These are phyloP conservation scores for Leishmania guyanensis DNA, from an alignment of 208 protist species.

Conservation along the genomic window DNA sequence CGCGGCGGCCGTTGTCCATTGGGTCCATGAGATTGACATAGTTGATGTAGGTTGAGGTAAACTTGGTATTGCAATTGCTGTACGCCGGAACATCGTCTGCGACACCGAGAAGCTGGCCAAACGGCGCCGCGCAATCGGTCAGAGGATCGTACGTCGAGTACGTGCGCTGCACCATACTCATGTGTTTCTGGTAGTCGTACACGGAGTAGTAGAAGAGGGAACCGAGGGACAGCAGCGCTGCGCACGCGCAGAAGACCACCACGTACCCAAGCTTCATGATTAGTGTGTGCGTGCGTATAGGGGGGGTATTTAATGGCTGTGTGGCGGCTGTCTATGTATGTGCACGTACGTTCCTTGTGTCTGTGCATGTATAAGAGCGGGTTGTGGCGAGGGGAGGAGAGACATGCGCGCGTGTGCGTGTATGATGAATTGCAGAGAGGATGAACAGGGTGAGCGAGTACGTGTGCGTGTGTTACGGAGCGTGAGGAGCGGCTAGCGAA, in stretches of 20 bases:
- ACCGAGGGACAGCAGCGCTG: conserved; percentile 17
- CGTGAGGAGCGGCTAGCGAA: background rate
- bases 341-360: background rate
- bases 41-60: conserved; percentile 28
- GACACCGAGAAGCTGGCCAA: conserved; percentile 57
- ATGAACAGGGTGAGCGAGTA: background rate
- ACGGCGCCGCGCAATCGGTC: conserved; percentile 46
- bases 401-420: background rate
- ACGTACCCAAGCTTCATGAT: conserved; percentile 14
- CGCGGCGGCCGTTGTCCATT: conserved; percentile 36
- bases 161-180: background rate
- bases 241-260: conserved; percentile 11
- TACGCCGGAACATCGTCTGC: conserved; percentile 53
- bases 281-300: background rate
- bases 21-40: conserved; percentile 48
- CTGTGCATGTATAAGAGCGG: background rate
- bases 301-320: background rate
- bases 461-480: background rate
- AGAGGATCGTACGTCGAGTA: conserved; percentile 39
- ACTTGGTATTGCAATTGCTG: conserved; percentile 64
- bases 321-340: background rate
- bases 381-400: background rate
- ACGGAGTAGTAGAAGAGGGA: conserved; percentile 28
- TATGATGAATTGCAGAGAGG: background rate
- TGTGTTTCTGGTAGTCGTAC: conserved; percentile 17